Evolutionary conservation across 1,284 basidiomycete genomes (phyloP).

Genomic region (Tilletia horrida): DNA sequence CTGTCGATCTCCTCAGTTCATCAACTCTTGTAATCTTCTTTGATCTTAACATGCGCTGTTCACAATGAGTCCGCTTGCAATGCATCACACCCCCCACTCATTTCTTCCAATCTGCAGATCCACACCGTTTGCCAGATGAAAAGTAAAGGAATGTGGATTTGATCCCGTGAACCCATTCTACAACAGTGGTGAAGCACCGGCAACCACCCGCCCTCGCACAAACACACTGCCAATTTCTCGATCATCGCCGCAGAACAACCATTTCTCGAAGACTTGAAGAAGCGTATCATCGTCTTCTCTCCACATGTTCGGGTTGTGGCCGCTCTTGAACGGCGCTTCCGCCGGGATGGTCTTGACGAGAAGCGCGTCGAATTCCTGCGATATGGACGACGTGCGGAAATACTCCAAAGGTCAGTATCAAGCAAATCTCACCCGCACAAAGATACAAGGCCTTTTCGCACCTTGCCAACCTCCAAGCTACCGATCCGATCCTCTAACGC

Average conservation of each 20-base stretch:
- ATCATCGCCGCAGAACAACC: conserved; percentile 64
- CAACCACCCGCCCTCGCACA: conserved; percentile 75
- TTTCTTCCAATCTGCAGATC: not conserved
- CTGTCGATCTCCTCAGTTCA: not conserved
- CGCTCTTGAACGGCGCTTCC: not conserved
- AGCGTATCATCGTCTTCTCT: conserved; percentile 56
- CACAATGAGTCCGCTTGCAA: not conserved
- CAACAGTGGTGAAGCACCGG: conserved; percentile 59
- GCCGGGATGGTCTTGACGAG: conserved; percentile 61
- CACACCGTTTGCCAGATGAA: too few species aligned
- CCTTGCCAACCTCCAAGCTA: conserved; percentile 71
- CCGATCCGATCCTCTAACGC: conserved; percentile 70
- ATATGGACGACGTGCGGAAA: not conserved
- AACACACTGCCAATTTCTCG: conserved; percentile 80
- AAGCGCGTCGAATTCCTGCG: conserved; percentile 77
- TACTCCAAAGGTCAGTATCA: not conserved
- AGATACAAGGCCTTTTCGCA: not conserved
- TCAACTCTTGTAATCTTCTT: not conserved
- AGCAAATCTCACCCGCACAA: not conserved
- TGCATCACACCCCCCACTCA: conserved; percentile 1
- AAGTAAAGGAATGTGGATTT: not conserved
- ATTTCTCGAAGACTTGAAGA: conserved; percentile 45
- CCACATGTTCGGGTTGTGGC: conserved; percentile 65
- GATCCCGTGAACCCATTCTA: not conserved
- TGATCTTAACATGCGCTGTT: not conserved